These are phyloP conservation scores for Coemansia brasiliensis DNA, from an alignment of 192 early-diverging fungal species.

Conservation along the genomic window DNA sequence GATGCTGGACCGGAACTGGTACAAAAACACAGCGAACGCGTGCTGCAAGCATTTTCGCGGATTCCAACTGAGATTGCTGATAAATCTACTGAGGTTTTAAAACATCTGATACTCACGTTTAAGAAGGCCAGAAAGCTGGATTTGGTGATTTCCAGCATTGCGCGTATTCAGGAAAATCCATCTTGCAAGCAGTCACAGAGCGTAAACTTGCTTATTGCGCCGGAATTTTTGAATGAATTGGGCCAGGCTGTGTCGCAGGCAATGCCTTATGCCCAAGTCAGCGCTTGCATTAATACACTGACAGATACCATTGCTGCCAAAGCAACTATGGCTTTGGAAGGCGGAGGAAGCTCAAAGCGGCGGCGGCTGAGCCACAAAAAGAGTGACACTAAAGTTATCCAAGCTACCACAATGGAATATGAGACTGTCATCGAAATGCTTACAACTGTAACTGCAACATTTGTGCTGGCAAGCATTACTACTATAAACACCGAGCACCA, in stretches of 20 bases:
- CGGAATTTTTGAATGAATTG: slow-evolving; percentile 15
- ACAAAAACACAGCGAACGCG: slow-evolving; percentile 12
- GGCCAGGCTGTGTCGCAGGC: slow-evolving; percentile 25
- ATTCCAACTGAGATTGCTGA: slow-evolving; percentile 10
- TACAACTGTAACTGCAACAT: slow-evolving; percentile 22
- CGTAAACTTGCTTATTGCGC: slow-evolving; percentile 22
- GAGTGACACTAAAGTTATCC: background rate
- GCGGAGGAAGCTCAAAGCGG: slow-evolving; percentile 16
- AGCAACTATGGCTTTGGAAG: background rate
- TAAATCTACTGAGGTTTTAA: slow-evolving; percentile 7
- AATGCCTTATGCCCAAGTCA: slow-evolving; percentile 45
- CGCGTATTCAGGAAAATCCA: slow-evolving; percentile 2
- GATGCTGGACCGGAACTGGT: slow-evolving; percentile 33
- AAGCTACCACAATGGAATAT: background rate
- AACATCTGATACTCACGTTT: slow-evolving; percentile 24
- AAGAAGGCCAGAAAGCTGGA: slow-evolving; percentile 37
- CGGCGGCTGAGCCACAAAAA: slow-evolving; percentile 15
- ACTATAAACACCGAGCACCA: slow-evolving; percentile 41
- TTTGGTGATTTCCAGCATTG: slow-evolving; percentile 16
- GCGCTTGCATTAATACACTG: slow-evolving; percentile 12
- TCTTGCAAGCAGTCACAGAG: background rate
- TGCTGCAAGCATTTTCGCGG: slow-evolving; percentile 20
- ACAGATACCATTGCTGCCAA: slow-evolving; percentile 15
- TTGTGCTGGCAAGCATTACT: slow-evolving; percentile 27
- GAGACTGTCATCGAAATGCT: slow-evolving; percentile 8